These are phyloP conservation scores for Candida qinlingensis DNA, from an alignment of 805 yeast genomes.

Conservation along the genomic window DNA sequence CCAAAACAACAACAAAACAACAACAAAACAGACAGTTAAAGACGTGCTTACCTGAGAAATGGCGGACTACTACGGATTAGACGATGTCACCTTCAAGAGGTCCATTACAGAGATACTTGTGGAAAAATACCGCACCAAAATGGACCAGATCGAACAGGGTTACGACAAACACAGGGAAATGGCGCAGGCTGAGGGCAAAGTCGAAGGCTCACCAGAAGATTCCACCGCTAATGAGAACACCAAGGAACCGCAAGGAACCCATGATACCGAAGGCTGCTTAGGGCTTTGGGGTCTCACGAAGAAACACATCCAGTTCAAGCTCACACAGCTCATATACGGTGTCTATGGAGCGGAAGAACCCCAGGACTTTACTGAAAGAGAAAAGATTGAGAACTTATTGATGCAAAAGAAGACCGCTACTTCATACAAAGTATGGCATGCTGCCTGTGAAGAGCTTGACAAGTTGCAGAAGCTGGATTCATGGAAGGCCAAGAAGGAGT, in stretches of 20 bases:
- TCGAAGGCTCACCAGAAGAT: no score
- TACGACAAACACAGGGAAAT: conserved; percentile 2
- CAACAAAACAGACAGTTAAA: not conserved
- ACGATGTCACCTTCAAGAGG: conserved; percentile 2
- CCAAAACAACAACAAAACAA: not conserved
- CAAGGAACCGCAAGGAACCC: not conserved
- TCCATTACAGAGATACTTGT: conserved; percentile 19
- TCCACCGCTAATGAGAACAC: not conserved
- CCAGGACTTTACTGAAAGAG: conserved; percentile 25
- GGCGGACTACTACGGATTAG: conserved; percentile 13
- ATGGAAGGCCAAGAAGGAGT: conserved; percentile 66
- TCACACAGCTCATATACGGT: conserved; percentile 1
- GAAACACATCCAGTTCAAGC: conserved; percentile 1
- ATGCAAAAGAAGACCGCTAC: conserved; percentile 44
- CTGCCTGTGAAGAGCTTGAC: conserved; percentile 60
- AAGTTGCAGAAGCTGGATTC: conserved; percentile 51
- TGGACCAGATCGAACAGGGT: conserved; percentile 8
- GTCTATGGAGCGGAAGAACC: conserved; percentile 8
- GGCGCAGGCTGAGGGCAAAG: not conserved
- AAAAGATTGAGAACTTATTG: conserved; percentile 32
- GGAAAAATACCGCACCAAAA: conserved; percentile 11
- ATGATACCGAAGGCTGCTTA: not conserved
- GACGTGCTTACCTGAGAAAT: not conserved
- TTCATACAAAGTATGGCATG: conserved; percentile 63
- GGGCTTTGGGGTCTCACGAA: conserved; percentile 9